Evolutionary conservation across 495 filamentous ascomycete genomes (phyloP).

Genomic region (Beverwykella pulmonaria): DNA sequence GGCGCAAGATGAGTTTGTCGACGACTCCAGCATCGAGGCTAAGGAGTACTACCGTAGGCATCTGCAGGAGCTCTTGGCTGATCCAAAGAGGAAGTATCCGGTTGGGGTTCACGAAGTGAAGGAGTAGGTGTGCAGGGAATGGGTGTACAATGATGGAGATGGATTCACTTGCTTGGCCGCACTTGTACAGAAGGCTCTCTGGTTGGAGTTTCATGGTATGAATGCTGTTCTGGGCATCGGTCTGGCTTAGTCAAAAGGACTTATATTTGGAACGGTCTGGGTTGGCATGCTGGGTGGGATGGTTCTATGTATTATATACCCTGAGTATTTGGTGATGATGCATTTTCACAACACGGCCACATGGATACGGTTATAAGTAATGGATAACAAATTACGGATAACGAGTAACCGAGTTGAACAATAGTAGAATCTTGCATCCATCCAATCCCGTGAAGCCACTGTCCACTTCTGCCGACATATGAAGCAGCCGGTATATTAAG

Average conservation of each 20-base stretch:
- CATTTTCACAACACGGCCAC: not conserved
- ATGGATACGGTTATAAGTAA: not conserved
- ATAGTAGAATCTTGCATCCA: no score
- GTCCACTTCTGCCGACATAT: no score
- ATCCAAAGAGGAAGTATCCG: not conserved
- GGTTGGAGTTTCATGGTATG: no score
- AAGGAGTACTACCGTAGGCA: conserved; percentile 13
- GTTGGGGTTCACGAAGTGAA: conserved; percentile 7
- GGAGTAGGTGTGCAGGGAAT: not conserved
- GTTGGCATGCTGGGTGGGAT: no score
- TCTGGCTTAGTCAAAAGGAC: no score
- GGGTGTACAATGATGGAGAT: no score
- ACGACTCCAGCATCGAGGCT: not conserved
- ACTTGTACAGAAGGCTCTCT: not conserved
- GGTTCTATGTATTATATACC: no score
- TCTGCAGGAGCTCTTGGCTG: not conserved
- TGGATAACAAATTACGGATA: not conserved
- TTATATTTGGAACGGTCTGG: no score
- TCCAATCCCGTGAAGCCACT: no score
- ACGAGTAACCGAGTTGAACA: not conserved
- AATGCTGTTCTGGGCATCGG: no score
- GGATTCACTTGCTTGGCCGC: not conserved
- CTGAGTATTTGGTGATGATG: not conserved
- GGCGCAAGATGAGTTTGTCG: conserved; percentile 14
- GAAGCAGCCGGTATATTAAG: no score